A percentile compares a stretch with the other conserved stretches of the same genome.
Evolutionary conservation across 1,284 basidiomycete genomes (phyloP).

Genomic region (Ustilago trichophora): DNA sequence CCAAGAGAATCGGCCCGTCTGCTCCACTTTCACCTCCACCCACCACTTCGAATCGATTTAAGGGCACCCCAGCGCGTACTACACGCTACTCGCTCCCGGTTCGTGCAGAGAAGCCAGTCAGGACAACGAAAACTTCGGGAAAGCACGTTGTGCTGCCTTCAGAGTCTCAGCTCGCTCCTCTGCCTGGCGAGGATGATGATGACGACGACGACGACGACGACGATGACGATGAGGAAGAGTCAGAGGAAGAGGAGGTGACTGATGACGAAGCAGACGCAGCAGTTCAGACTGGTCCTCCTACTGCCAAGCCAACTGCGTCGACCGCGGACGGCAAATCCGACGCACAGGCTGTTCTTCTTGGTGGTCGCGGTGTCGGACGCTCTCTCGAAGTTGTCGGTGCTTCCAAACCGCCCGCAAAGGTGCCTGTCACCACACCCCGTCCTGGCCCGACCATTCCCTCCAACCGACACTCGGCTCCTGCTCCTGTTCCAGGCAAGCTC

Average conservation of each 20-base stretch:
- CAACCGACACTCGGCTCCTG: slow-evolving; percentile 23
- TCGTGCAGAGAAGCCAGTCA: slow-evolving; percentile 70
- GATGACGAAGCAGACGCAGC: slow-evolving; percentile 23
- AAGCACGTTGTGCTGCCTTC: slow-evolving; percentile 90
- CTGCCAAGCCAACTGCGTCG: slow-evolving; percentile 5
- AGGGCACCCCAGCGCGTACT: slow-evolving; percentile 62
- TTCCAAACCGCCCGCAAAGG: slow-evolving; percentile 41
- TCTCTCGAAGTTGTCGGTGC: slow-evolving; percentile 5
- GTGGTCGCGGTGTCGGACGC: slow-evolving; percentile 17
- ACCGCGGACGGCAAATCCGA: slow-evolving; percentile 4
- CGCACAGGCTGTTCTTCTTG: slow-evolving; percentile 12
- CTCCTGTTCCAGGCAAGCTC: slow-evolving; percentile 37
- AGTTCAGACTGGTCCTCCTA: background rate
- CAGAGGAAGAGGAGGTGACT: slow-evolving; percentile 67
- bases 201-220: slow-evolving; percentile 67
- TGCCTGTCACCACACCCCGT: slow-evolving; percentile 36
- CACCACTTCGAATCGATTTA: slow-evolving; percentile 42
- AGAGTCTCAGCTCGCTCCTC: slow-evolving; percentile 85
- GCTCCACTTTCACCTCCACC: slow-evolving; percentile 38
- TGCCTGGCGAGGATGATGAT: slow-evolving; percentile 69
- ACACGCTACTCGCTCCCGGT: slow-evolving; percentile 65
- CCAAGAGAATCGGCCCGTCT: slow-evolving; percentile 11
- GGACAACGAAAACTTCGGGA: slow-evolving; percentile 89
- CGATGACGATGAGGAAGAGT: no score
- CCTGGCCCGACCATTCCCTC: slow-evolving; percentile 35